Percentiles rank a stretch among this genome's conserved stretches.
Conservation (phyloP, 768 basidiomycete genomes). For the Suillus variegatus region DNA sequence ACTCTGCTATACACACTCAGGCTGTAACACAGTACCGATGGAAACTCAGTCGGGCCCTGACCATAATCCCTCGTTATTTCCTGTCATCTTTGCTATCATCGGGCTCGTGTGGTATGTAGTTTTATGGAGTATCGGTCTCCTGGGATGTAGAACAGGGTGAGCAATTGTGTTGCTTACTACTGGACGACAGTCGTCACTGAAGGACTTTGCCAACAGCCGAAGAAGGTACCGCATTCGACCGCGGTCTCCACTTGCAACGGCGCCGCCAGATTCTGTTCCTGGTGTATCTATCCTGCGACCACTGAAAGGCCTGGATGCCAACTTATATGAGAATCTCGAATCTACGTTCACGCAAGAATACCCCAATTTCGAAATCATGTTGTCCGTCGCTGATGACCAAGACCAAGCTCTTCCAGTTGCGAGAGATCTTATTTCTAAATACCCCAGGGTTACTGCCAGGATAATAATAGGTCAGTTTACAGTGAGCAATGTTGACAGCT, state of each 20-base stretch:
- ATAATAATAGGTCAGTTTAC: conserved; percentile 62
- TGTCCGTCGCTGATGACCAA: conserved; percentile 84
- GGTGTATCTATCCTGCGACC: conserved; percentile 95
- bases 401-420: conserved; percentile 91
- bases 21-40: not conserved
- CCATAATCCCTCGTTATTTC: not conserved
- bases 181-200: conserved; percentile 1
- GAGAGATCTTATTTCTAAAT: conserved; percentile 71
- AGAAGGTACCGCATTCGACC: conserved; percentile 72
- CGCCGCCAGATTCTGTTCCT: conserved; percentile 52
- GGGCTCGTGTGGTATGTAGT: conserved; percentile 61
- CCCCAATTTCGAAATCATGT: conserved; percentile 86
- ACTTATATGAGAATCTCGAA: conserved; percentile 95
- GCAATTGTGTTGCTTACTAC: conserved; percentile 25
- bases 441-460: conserved; percentile 71
- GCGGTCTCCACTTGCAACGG: conserved; percentile 58
- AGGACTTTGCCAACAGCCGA: conserved; percentile 47
- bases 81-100: conserved; percentile 31
- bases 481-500: conserved; percentile 2
- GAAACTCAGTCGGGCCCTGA: not conserved
- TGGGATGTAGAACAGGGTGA: conserved; percentile 74
- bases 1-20: not conserved
- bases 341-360: conserved; percentile 93
- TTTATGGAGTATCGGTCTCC: conserved; percentile 63
- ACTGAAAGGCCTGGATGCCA: conserved; percentile 91